Evolutionary conservation across 2,329 filamentous ascomycete genomes (phyloP).

Genomic region (Calonectria ilicicola): DNA sequence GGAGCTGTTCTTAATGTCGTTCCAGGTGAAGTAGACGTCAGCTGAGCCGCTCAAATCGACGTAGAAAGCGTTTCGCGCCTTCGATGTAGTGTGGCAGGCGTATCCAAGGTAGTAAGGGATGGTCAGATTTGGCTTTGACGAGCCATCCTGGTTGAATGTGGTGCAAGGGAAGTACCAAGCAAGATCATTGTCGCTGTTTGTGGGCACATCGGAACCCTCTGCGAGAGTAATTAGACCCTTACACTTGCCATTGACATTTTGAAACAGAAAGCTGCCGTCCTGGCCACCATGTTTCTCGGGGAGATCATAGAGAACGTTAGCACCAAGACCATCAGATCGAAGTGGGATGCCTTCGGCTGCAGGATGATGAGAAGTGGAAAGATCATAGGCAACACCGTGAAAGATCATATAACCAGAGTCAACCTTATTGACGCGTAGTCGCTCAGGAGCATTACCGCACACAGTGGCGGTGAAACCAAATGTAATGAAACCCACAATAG

Average conservation of each 20-base stretch:
- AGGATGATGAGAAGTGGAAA: slow-evolving; percentile 82
- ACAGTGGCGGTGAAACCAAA: slow-evolving; percentile 95
- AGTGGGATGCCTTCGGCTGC: slow-evolving; percentile 81
- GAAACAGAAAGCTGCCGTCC: slow-evolving; percentile 97
- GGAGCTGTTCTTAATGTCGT: slow-evolving; percentile 88
- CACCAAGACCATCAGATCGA: slow-evolving; percentile 58
- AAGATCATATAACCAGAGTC: slow-evolving; percentile 92
- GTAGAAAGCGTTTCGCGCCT: slow-evolving; percentile 82
- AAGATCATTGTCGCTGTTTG: slow-evolving; percentile 77
- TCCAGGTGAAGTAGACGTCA: slow-evolving; percentile 96
- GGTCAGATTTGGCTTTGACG: slow-evolving; percentile 79
- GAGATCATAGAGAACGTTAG: slow-evolving; percentile 91
- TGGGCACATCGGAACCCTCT: slow-evolving; percentile 80
- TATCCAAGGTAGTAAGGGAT: slow-evolving; percentile 85
- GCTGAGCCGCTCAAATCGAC: slow-evolving; percentile 73
- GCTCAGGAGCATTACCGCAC: slow-evolving; percentile 77
- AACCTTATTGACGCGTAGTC: slow-evolving; percentile 87
- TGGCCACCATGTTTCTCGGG: slow-evolving; percentile 84
- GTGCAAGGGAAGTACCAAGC: slow-evolving; percentile 98
- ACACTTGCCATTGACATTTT: slow-evolving; percentile 97
- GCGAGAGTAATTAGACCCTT: slow-evolving; percentile 87
- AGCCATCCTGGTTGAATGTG: slow-evolving; percentile 94
- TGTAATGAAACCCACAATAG: slow-evolving; percentile 92
- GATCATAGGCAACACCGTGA: slow-evolving; percentile 90
- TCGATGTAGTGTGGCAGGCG: slow-evolving; percentile 83